Base-by-base conservation (phyloP, 2,329 filamentous ascomycete genomes). In the Dothistroma pini region DNA sequence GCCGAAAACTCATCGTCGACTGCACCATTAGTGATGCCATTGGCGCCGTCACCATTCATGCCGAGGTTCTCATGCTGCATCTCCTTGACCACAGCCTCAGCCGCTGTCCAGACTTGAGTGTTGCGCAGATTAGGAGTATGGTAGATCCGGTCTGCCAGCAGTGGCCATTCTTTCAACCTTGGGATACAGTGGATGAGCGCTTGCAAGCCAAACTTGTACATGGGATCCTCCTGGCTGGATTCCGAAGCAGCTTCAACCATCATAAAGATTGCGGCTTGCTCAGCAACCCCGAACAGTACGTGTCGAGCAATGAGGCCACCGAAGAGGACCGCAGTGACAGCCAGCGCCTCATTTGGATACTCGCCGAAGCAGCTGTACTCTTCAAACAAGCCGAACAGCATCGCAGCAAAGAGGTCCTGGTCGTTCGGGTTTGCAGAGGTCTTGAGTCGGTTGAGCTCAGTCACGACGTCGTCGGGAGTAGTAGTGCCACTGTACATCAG, bases 191-290 rank as follows among this genome's bases (percentile, higher is more conserved):
- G 92, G 74, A 97, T 88, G 62, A 99, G 83, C 16, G 95, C 95
- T 74, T 99, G 95, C 12, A 99, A 83, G 11, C 96, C 95, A 73
- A 99, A 99, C 71, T 97, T 96, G 80, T 95, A 97, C 95, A 99
- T 97, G 0, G 91, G 87, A 63, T 93, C 87, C 34, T 96, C 89
- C 0, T 89, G 86, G 34, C 84, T 79, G 70, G 95, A 91, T 65
- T 96, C 92, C 66, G 91, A 85, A 25, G 99, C 92, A 12, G 95
- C 91, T 75, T 99, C 93, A n/a, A 97, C 81, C 65, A 99, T 96
- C 91, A 99, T 97, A 16, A 90, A 92, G 16, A 97, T 81, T n/a
- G 91, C 95, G 59, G 96, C 92, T 72, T 96, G 92, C 35, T 97
- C 85, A 3, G 95, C 91, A 19, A 99, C 85, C 48, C 92, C 89